Evolutionary conservation across 2,329 filamentous ascomycete species (phyloP), one percentile per base, ranked within the genome.

Genomic region (Xylariomycetidae sp.): DNA sequence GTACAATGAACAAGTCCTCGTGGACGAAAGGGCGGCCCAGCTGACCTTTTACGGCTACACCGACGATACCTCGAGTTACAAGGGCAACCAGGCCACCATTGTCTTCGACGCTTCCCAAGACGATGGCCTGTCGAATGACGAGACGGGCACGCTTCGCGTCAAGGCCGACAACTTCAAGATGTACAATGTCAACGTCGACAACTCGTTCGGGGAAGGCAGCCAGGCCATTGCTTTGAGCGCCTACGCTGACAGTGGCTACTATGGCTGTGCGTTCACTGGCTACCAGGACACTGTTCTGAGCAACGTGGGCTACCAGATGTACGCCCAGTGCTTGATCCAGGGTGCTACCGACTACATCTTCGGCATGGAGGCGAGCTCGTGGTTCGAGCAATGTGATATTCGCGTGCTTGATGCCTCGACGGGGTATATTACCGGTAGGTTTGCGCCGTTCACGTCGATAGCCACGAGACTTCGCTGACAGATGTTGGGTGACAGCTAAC

Each of bases 21-120:
- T 80, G 24, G 57, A 64, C 9, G 40, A 55, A 2, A 61, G 70
- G 27, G 58, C 56, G 9, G 70, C 68, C 2, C 55, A 65, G 25
- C 57, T 79, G 25, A 71, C 66, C 26, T 65, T 77, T 39, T 74
- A 76, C 48, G 78, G 79, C 18, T 71, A 72, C 49, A 81, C 79
- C 1, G 49, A 56, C 25, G 63, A 72, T 40, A 68, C 70, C 3
- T 54, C 61, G n/a, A 57, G 59, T 15, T 80, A 79, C 53, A 42
- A 55, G 4, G 57, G 56, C 35, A 83, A 83, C 59, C 60, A 65
- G 19, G 79, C 77, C 19, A 80, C 68, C 40, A 64, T 72, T 39
- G 61, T 60, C 0, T 58, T 64, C 19, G 56, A 52, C 29, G 56
- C 58, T 34, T 64, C 62, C 42, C 70, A 74, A 37, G 63, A 65